A percentile compares a stretch with the other conserved stretches of the same genome.
phyloP scores from a whole-genome alignment of 2,329 filamentous ascomycete genomes.

The Hypoxylon sp. region DNA sequence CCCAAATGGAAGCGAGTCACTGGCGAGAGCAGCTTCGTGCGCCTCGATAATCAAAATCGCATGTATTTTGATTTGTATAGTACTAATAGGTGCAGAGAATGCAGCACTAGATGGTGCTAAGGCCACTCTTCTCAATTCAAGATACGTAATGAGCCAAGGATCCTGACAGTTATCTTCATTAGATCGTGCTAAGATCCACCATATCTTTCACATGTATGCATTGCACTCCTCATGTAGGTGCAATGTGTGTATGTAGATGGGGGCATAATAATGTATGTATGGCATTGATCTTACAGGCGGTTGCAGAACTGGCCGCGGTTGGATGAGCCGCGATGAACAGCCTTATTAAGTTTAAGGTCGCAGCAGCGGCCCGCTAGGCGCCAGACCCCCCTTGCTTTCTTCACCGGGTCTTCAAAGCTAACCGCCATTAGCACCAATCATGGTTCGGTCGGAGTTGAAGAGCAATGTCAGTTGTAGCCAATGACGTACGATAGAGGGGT shows the following conservation, averaged over 20 bases:
- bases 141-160: constrained; percentile 24
- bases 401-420: constrained; percentile 26
- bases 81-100: constrained; percentile 46
- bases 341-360: constrained; percentile 38
- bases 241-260: constrained; percentile 12
- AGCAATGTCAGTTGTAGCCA: constrained; percentile 36
- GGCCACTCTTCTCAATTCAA: constrained; percentile 52
- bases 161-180: constrained; percentile 1
- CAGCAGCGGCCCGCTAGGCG: constrained; percentile 44
- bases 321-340: constrained; percentile 41
- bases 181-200: background rate
- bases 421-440: constrained; percentile 41
- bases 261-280: constrained; percentile 33
- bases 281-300: constrained; percentile 46
- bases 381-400: constrained; percentile 37
- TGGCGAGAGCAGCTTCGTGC: constrained; percentile 29
- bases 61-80: constrained; percentile 45
- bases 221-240: constrained; percentile 14
- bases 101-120: constrained; percentile 38
- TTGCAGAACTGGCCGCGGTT: constrained; percentile 49
- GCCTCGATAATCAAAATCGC: constrained; percentile 27
- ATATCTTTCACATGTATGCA: constrained; percentile 3
- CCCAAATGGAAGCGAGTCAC: constrained; percentile 29
- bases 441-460: constrained; percentile 18
- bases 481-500: constrained; percentile 44